These are phyloP conservation scores for Loxodes magnus DNA, from an alignment of 73 alveolate species.

Conservation along the genomic window DNA sequence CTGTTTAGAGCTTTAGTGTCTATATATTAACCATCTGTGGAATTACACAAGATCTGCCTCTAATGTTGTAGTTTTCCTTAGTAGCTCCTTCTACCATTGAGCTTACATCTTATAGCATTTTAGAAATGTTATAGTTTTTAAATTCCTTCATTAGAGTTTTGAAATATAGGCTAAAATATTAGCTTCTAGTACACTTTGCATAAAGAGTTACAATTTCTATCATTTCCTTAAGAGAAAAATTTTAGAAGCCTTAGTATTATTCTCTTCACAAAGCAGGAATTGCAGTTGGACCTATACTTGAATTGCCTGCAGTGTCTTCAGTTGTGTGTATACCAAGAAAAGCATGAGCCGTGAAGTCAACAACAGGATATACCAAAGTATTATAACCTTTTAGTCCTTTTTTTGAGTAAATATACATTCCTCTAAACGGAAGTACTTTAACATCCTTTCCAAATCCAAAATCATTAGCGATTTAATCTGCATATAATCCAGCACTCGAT, in stretches of 20 bases:
- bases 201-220: conserved; percentile 13
- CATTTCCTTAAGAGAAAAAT: conserved; percentile 24
- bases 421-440: conserved; percentile 57
- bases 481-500: conserved; percentile 63
- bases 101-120: conserved; percentile 4
- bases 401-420: conserved; percentile 50
- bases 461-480: conserved; percentile 46
- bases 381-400: conserved; percentile 33
- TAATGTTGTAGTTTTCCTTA: background rate
- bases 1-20: conserved; percentile 34
- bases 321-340: conserved; percentile 81
- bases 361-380: conserved; percentile 75
- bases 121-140: conserved; percentile 15
- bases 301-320: conserved; percentile 37
- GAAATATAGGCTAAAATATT: conserved; percentile 18
- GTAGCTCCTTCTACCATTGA: background rate
- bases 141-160: conserved; percentile 19
- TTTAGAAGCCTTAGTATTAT: conserved; percentile 40
- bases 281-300: conserved; percentile 75
- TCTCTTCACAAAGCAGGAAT: conserved; percentile 72
- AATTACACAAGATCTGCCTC: conserved; percentile 51
- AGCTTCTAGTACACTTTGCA: conserved; percentile 13
- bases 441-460: conserved; percentile 54
- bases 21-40: conserved; percentile 45
- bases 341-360: conserved; percentile 30